Evolutionary conservation across 805 yeast species (phyloP).

Genomic region (Candida broadrunensis): DNA sequence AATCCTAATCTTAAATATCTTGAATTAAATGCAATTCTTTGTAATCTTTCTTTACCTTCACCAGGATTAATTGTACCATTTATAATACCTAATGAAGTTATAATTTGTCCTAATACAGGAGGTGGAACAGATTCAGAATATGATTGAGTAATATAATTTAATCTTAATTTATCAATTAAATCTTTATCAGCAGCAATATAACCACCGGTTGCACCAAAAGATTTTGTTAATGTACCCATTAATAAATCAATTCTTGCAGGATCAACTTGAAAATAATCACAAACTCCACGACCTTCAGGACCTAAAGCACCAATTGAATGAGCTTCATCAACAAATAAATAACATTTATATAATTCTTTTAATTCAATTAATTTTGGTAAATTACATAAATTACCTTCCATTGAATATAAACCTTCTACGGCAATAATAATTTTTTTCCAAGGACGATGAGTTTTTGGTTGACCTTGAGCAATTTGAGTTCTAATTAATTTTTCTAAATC

Average conservation of each 20-base stretch:
- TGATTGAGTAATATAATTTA: constrained; percentile 66
- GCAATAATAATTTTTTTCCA: constrained; percentile 86
- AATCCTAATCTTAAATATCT: constrained; percentile 89
- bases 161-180: constrained; percentile 70
- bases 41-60: constrained; percentile 87
- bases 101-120: constrained; percentile 85
- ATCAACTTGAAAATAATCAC: constrained; percentile 84
- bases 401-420: constrained; percentile 88
- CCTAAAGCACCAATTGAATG: constrained; percentile 99
- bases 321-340: constrained; percentile 93
- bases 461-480: constrained; percentile 89
- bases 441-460: constrained; percentile 92
- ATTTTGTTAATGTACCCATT: constrained; percentile 97
- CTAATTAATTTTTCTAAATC: constrained; percentile 73
- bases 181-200: constrained; percentile 77
- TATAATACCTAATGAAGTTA: constrained; percentile 73
- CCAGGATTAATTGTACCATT: constrained; percentile 84
- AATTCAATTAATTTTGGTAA: constrained; percentile 72
- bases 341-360: constrained; percentile 82
- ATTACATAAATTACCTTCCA: constrained; percentile 90
- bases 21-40: constrained; percentile 93
- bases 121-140: constrained; percentile 90
- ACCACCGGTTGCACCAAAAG: constrained; percentile 99
- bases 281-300: constrained; percentile 88
- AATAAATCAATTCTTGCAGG: constrained; percentile 77